Evolutionary conservation across 306 rosid species (phyloP).

Genomic region (Geum urbanum): DNA sequence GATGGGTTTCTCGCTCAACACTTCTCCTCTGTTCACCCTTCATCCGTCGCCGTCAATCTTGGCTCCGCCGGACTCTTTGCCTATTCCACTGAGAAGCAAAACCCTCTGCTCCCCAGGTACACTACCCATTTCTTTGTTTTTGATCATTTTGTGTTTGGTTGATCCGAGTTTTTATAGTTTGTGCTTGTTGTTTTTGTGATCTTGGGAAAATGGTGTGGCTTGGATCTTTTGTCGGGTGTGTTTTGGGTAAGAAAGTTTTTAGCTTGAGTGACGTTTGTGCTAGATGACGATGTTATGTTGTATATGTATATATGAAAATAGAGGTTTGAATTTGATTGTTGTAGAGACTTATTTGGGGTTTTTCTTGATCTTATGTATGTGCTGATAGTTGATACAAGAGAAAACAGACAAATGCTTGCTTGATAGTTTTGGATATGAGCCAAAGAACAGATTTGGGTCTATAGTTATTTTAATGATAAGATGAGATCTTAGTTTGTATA

Average conservation of each 20-base stretch:
- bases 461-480: background rate
- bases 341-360: background rate
- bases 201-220: background rate
- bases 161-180: constrained; percentile 2
- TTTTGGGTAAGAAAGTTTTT: background rate
- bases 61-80: constrained; percentile 58
- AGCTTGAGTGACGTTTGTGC: background rate
- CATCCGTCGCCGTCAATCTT: constrained; percentile 64
- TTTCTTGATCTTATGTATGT: background rate
- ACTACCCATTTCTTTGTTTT: constrained; percentile 4
- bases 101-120: constrained; percentile 88
- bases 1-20: constrained; percentile 61
- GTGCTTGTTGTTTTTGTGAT: constrained; percentile 6
- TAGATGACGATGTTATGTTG: background rate
- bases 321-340: background rate
- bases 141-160: background rate
- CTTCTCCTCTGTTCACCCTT: constrained; percentile 60
- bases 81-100: constrained; percentile 59
- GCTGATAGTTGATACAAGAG: background rate
- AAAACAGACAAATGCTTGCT: constrained; percentile 7
- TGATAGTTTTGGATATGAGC: constrained; percentile 14
- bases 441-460: constrained; percentile 20
- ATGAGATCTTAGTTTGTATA: background rate
- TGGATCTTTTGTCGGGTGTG: background rate
- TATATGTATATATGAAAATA: background rate